Percentiles rank a stretch among this genome's conserved stretches.
Conservation (phyloP, 768 basidiomycete genomes). For the Neoboletus subvelutipes region DNA sequence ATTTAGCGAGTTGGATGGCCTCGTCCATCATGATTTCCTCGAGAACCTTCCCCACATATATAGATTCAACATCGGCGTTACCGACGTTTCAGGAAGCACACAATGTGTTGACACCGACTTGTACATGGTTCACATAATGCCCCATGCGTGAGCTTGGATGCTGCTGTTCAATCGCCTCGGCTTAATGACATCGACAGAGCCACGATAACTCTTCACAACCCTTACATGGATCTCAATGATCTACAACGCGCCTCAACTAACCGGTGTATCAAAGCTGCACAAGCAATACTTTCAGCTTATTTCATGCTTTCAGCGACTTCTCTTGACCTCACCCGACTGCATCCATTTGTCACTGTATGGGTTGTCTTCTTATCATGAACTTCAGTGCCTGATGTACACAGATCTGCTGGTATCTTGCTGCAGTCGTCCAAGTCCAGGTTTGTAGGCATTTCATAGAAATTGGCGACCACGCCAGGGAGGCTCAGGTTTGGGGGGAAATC, state of each 20-base stretch:
- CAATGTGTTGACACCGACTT: constrained; percentile 75
- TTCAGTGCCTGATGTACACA: constrained; percentile 31
- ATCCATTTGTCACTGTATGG: constrained; percentile 79
- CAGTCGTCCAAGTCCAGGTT: constrained; percentile 80
- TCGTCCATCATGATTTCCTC: constrained; percentile 67
- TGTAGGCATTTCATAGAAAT: constrained; percentile 86
- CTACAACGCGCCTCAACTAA: constrained; percentile 60
- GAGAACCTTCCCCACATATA: constrained; percentile 67
- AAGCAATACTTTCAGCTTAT: constrained; percentile 70
- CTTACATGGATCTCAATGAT: constrained; percentile 75
- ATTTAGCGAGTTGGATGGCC: constrained; percentile 67
- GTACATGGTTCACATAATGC: constrained; percentile 84
- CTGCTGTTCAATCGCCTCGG: constrained; percentile 3
- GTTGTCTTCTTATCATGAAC: neutral
- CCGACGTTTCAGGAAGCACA: constrained; percentile 53
- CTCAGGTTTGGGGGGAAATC: constrained; percentile 84
- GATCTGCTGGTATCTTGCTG: constrained; percentile 92
- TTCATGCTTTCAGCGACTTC: constrained; percentile 81
- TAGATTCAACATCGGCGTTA: constrained; percentile 62
- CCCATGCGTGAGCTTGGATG: constrained; percentile 66
- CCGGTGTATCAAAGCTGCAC: constrained; percentile 74
- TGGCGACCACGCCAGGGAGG: constrained; percentile 70
- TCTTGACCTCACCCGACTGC: constrained; percentile 73
- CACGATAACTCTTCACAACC: constrained; percentile 82
- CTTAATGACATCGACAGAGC: constrained; percentile 49